Percentiles rank a stretch among this genome's conserved stretches.
Conservation (phyloP, 345 rosid species). For the Psidium guajava region DNA sequence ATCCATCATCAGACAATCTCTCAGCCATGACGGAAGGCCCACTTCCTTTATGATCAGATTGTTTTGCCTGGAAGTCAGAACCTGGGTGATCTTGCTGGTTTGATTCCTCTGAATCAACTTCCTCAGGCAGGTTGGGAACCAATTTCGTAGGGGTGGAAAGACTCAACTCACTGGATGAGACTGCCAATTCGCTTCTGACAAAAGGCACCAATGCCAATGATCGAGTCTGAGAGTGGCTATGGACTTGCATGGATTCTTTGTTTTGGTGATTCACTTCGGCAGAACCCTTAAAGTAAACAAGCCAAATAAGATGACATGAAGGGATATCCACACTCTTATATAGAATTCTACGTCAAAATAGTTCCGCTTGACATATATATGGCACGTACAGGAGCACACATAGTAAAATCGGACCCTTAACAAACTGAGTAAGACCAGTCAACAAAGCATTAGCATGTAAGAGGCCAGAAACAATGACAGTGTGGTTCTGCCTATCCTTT, state of each 20-base stretch:
- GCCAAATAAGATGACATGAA: not conserved
- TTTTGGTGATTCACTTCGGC: conserved; percentile 56
- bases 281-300: conserved; percentile 51
- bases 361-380: not conserved
- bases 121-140: conserved; percentile 29
- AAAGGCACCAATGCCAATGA: conserved; percentile 33
- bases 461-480: not conserved
- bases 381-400: not conserved
- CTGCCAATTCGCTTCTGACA: conserved; percentile 49
- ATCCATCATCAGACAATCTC: conserved; percentile 65
- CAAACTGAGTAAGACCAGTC: too few relatives aligned
- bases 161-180: conserved; percentile 61
- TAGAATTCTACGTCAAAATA: not conserved
- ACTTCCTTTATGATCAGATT: conserved; percentile 55
- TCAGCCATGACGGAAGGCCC: conserved; percentile 28
- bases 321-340: not conserved
- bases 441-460: too few relatives aligned
- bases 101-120: conserved; percentile 55
- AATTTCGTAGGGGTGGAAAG: conserved; percentile 37
- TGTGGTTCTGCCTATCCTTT: not conserved
- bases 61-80: conserved; percentile 25
- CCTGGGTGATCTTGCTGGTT: conserved; percentile 31
- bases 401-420: not conserved
- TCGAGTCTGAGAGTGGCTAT: conserved; percentile 34
- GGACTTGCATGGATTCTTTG: conserved; percentile 36